Percentiles rank a stretch among this genome's conserved stretches.
Conservation (phyloP, 176 grass and related monocot genomes). For the Puccinellia tenuiflora region DNA sequence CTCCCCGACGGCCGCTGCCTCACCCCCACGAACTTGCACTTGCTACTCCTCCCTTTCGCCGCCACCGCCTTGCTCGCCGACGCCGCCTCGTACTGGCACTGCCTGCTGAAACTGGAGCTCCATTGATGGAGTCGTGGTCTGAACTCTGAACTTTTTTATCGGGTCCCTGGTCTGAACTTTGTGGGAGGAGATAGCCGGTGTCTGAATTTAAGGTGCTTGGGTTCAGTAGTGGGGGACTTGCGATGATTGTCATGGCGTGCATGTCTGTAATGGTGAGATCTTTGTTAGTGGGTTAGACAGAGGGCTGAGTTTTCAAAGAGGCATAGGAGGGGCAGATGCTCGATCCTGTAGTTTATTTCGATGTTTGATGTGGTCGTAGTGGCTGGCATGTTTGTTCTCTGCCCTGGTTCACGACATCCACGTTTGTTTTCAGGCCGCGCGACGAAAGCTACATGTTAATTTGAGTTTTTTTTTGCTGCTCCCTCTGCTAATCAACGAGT, state of each 20-base stretch:
- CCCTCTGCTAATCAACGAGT: background rate
- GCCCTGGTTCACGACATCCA: background rate
- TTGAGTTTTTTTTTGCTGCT: slow-evolving; percentile 3
- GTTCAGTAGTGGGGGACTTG: slow-evolving; percentile 17
- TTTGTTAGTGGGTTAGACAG: slow-evolving; percentile 24
- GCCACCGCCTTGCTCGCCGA: background rate
- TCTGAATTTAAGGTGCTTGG: slow-evolving; percentile 41
- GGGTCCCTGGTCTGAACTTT: slow-evolving; percentile 17
- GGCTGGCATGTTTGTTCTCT: slow-evolving; percentile 45
- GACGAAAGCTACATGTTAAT: background rate
- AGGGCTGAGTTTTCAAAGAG: slow-evolving; percentile 47
- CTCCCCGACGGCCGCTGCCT: slow-evolving; percentile 56
- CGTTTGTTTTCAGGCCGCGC: slow-evolving; percentile 11
- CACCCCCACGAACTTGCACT: slow-evolving; percentile 52
- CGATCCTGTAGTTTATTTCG: slow-evolving; percentile 20
- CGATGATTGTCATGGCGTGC: slow-evolving; percentile 18
- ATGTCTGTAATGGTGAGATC: slow-evolving; percentile 28
- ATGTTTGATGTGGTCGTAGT: slow-evolving; percentile 51
- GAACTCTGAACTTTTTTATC: background rate
- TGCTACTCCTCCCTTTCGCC: slow-evolving; percentile 10
- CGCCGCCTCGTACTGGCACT: slow-evolving; percentile 18
- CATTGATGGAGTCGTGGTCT: slow-evolving; percentile 3
- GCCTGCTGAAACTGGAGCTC: slow-evolving; percentile 59
- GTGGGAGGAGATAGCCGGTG: background rate
- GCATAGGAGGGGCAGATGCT: slow-evolving; percentile 1